Evolutionary conservation across 768 basidiomycete species (phyloP), one percentile per base, ranked within the genome.

Genomic region (Inosperma sp.): DNA sequence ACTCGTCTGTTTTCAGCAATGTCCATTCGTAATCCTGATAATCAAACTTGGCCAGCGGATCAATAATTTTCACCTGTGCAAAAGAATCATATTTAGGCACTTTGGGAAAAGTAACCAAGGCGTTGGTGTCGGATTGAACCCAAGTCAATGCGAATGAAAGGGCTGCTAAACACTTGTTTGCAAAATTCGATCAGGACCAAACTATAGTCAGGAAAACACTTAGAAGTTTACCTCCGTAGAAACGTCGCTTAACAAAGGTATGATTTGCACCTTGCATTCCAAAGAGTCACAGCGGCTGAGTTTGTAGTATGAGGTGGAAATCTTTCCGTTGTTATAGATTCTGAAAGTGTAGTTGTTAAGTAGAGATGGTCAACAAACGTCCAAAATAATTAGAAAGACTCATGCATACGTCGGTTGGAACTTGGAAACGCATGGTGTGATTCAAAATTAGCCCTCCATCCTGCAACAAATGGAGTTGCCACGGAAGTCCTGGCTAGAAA

Each of bases 341-440:
- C 65, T 75, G 64, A 79, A 75, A 8, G 60, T 70, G 55, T 74
- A 73, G 13, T 77, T 78, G 52, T 2, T 47, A n/a, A n/a, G n/a
- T n/a, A n/a, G n/a, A n/a, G n/a, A n/a, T 25, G 41, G n/a, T 53
- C 13, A 48, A 25, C 5, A 25, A 17, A 5, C 22, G 19, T 16
- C 43, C 35, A 17, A 26, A 9, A 9, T 46, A 12, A 23, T 8
- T 10, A 3, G 14, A 29, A 31, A 27, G 13, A 23, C 19, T 42
- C 35, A 67, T 9, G 67, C 74, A 55, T 59, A 78, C 77, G 54
- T 41, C 22, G 63, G 58, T 39, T 67, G 60, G n/a, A n/a, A n/a
- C n/a, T n/a, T n/a, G n/a, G 61, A 80, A 78, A 56, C 81, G 70
- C 4, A 76, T 71, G 3, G 83, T 84, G 59, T 85, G 83, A 56